Base-by-base conservation (phyloP, 352 stramenopile species). In the Globisporangium polare region DNA sequence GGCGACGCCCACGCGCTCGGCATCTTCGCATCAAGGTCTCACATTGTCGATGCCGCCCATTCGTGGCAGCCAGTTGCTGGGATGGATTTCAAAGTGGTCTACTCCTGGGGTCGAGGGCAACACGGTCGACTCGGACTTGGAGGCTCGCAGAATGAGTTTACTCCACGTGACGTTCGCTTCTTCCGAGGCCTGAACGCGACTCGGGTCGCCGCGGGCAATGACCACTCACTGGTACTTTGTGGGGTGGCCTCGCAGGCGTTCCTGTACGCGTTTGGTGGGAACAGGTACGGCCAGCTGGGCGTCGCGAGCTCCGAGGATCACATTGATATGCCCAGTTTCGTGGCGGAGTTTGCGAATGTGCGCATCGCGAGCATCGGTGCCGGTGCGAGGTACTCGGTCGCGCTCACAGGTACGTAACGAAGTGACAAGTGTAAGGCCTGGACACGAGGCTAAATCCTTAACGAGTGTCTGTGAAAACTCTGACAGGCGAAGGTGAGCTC, bases 191-290 rank as follows among this genome's bases (percentile, higher is more conserved):
- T 94, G 26, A 68, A 76, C 4, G 60, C 82, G 0, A 61, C 35
- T 4, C 72, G 69, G n/a, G 71, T 77, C 2, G 72, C 80, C 9
- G 78, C 75, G 10, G 84, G 84, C 41, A 65, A 68, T 2, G 80
- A 91, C 56, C 85, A 92, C 58, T 89, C 82, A 20, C 62, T 92
- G 1, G 79, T 92, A 31, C 33, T 89, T 12, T 92, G 82, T 31
- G 8, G 63, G 4, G 66, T 73, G 12, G 74, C 75, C 0, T 62
- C 71, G 0, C 60, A 59, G 12, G 81, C 74, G 3, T 87, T 78
- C 27, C 59, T 92, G 33, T 94, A 94, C 52, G 73, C 77, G 9
- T 92, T 90, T 66, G 85, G 85, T 15, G 75, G 80, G 6, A 94
- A 94, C 53, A 42, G 52, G 0, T 77, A 82, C 33, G 82, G 85